Evolutionary conservation across 2,329 filamentous ascomycete species (phyloP), one percentile per base, ranked within the genome.

Genomic region (Claviceps lovelessii): DNA sequence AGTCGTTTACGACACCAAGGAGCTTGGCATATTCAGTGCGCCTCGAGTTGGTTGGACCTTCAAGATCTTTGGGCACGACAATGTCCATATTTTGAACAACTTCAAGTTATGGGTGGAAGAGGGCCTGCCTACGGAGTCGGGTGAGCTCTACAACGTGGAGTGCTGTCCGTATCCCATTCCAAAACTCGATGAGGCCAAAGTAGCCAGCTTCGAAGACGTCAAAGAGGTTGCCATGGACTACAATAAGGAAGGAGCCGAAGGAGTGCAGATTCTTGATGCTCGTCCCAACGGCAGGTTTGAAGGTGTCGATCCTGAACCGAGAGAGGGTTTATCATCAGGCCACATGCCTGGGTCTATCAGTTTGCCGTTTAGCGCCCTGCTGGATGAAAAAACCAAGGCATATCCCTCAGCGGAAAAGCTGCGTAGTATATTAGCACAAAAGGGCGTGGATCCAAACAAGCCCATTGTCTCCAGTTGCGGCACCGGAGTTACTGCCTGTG

Each of bases 31-130:
- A 57, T 95, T 98, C 72, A 93, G 87, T 62, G 93, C 91, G 1
- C 93, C 93, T 4, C 80, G 93, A 46, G 91, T 95, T 0, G 91
- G 84, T 55, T 98, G 93, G 93, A 98, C 91, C 1, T 75, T 98
- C 60, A 83, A 82, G 64, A 82, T 89, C 39, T 97, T 97, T 68
- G 93, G 93, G 1, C 93, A 98, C 68, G 75, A 82, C 48, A 85
- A 82, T 59, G 91, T 98, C 15, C 90, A 96, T 68, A 72, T 98
- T 19, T 73, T 98, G 54, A 94, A 98, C 73, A 98, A 98, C 73
- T 98, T 96, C 73, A 87, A 85, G 68, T 72, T 87, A n/a, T 98
- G 90, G 89, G 84, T 91, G 1, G 86, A 91, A 39, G 77, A 94
- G 64, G 89, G 87, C 1, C 80, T 84, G 60, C 87, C 90, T 0